Conservation (phyloP, 1,139 yeast genomes). For the Kodamaea sp. region DNA sequence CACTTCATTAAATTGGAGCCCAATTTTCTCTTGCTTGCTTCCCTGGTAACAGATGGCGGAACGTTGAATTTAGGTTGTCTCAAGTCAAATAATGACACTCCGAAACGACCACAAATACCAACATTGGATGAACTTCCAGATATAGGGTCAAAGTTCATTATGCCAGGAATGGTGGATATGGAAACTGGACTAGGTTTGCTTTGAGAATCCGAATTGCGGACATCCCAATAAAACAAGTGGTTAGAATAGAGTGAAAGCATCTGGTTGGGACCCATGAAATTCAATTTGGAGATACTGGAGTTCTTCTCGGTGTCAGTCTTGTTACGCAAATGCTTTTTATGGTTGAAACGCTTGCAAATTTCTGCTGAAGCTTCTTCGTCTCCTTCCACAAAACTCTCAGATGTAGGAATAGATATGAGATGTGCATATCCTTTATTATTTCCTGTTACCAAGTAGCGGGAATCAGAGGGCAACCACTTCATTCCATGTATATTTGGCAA, state of each 20-base stretch:
- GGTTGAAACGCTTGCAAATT: constrained; percentile 73
- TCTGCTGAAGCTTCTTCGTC: constrained; percentile 58
- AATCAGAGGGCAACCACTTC: constrained; percentile 57
- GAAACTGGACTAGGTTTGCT: constrained; percentile 47
- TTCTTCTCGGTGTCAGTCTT: constrained; percentile 19
- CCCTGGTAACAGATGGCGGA: constrained; percentile 23
- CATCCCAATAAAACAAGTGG: constrained; percentile 73
- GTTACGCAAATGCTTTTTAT: constrained; percentile 55
- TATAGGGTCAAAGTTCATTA: constrained; percentile 54
- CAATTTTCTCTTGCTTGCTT: constrained; percentile 20
- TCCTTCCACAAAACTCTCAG: constrained; percentile 16
- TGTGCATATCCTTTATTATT: constrained; percentile 72
- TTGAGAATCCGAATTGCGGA: constrained; percentile 51
- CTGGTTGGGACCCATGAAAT: constrained; percentile 20
- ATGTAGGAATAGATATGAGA: constrained; percentile 60
- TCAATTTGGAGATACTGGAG: constrained; percentile 28
- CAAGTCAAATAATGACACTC: constrained; percentile 69
- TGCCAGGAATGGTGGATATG: constrained; percentile 54
- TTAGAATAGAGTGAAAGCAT: constrained; percentile 63
- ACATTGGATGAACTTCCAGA: constrained; percentile 33
- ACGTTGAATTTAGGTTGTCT: constrained; percentile 46
- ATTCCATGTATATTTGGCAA: constrained; percentile 67
- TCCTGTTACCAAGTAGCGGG: constrained; percentile 58
- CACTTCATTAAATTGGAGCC: constrained; percentile 47
- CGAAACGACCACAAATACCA: constrained; percentile 69